Evolutionary conservation across 345 rosid species (phyloP), one percentile per base, ranked within the genome.

Genomic region (Hevea brasiliensis): DNA sequence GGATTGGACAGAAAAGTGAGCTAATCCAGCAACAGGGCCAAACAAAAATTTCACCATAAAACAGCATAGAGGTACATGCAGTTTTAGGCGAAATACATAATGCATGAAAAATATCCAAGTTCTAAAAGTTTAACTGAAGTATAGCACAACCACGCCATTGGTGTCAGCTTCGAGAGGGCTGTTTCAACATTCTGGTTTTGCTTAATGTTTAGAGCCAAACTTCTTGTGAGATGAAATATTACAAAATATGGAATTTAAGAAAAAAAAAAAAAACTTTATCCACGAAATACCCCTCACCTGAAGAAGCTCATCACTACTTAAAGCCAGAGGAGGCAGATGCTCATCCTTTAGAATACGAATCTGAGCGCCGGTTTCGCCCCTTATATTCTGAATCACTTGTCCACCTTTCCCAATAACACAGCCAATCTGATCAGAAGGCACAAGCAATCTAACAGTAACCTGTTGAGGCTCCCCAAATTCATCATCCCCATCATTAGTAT

Each of bases 361-460:
- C 82, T 79, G 82, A 42, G 79, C 82, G 65, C 79, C 29, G 0
- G 82, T 79, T 58, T 79, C 82, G 18, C 69, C 74, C 29, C 82
- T 57, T 35, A 79, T 74, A 45, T 60, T 74, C 82, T 79, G 82
- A 79, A 79, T 79, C 14, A 79, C 82, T 40, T 79, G 82, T 2
- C 82, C 82, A 20, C 82, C 82, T 61, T 79, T 79, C 64, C 82
- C 82, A 51, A 79, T 79, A 37, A 79, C 65, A 53, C 82, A 79
- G 4, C 82, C 82, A 57, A 79, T 79, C 72, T 79, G 82, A 74
- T 79, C 82, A 21, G 82, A 41, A 7, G 82, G 82, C 48, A 79
- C 82, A 17, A 79, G 72, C 82, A 79, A 74, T 68, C 79, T 54
- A 20, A 74, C 72, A 40, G 78, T 79, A 13, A 79, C 71, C 56